These are phyloP conservation scores for Cornus controversa DNA, from an alignment of 148 eudicot genomes.

Conservation along the genomic window DNA sequence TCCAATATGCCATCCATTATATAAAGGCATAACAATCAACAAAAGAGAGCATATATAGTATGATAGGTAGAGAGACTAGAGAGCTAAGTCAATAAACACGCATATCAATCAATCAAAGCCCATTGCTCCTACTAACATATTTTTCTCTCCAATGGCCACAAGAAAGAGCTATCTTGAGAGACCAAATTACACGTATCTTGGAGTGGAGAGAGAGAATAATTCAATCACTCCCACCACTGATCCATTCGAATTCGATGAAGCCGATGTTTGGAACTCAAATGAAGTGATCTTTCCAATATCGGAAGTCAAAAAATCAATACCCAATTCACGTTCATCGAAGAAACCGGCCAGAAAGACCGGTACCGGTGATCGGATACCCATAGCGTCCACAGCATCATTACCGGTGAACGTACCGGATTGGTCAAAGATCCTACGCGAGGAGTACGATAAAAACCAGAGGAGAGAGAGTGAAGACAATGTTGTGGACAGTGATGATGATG, in stretches of 20 bases:
- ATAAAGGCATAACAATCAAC: constrained; percentile 5
- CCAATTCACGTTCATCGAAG: constrained; percentile 9
- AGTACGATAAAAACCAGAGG: constrained; percentile 15
- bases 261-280: constrained; percentile 37
- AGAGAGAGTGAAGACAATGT: constrained; percentile 4
- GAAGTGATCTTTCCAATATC: neutral
- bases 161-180: constrained; percentile 24
- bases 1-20: constrained; percentile 20
- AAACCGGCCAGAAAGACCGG: constrained; percentile 14
- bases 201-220: constrained; percentile 1
- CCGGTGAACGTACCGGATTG: constrained; percentile 43
- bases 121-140: neutral
- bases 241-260: constrained; percentile 50
- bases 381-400: constrained; percentile 24
- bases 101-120: neutral
- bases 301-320: constrained; percentile 19
- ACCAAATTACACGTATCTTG: constrained; percentile 20
- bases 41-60: constrained; percentile 5
- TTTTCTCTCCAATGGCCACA: constrained; percentile 29
- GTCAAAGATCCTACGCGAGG: constrained; percentile 34
- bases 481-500: constrained; percentile 8
- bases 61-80: neutral
- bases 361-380: constrained; percentile 11
- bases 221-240: constrained; percentile 4
- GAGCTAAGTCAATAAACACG: neutral